phyloP scores from a whole-genome alignment of 257 asterid genomes.

The Asclepias syriaca region DNA sequence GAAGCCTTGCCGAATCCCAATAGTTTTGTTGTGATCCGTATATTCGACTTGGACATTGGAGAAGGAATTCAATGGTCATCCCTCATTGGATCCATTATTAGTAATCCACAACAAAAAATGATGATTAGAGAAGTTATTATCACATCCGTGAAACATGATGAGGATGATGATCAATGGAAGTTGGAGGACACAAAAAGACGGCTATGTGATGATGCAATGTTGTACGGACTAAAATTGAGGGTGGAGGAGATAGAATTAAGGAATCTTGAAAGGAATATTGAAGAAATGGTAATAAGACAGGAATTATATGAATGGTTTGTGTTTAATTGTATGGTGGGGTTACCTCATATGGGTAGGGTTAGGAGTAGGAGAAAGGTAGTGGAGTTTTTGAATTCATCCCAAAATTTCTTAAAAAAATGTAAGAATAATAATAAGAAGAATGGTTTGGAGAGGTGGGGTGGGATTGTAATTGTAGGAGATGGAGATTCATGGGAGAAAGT shows the following conservation, averaged over 20 bases:
- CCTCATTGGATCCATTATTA: constrained; percentile 29
- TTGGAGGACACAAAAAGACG: constrained; percentile 44
- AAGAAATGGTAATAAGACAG: too few relatives aligned
- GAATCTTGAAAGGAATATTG: constrained; percentile 15
- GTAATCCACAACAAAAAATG: not conserved
- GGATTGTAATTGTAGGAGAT: constrained; percentile 30
- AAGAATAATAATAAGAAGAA: not conserved
- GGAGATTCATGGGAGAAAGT: constrained; percentile 29
- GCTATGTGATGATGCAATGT: constrained; percentile 29
- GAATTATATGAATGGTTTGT: constrained; percentile 23
- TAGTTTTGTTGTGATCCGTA: constrained; percentile 18
- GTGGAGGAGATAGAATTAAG: constrained; percentile 34
- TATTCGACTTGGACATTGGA: constrained; percentile 50
- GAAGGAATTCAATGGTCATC: constrained; percentile 69
- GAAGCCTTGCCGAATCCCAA: constrained; percentile 32
- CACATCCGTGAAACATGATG: constrained; percentile 22
- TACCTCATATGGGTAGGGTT: constrained; percentile 44
- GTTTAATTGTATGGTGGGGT: constrained; percentile 39
- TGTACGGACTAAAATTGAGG: constrained; percentile 25
- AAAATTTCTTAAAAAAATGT: constrained; percentile 19
- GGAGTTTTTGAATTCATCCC: constrained; percentile 28
- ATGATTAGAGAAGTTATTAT: constrained; percentile 23
- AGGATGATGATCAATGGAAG: constrained; percentile 20
- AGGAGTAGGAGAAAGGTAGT: constrained; percentile 28
- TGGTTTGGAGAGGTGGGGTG: constrained; percentile 19